These are phyloP conservation scores for Rhizophlyctis rosea DNA, from an alignment of 192 early-diverging fungal genomes.

Conservation along the genomic window DNA sequence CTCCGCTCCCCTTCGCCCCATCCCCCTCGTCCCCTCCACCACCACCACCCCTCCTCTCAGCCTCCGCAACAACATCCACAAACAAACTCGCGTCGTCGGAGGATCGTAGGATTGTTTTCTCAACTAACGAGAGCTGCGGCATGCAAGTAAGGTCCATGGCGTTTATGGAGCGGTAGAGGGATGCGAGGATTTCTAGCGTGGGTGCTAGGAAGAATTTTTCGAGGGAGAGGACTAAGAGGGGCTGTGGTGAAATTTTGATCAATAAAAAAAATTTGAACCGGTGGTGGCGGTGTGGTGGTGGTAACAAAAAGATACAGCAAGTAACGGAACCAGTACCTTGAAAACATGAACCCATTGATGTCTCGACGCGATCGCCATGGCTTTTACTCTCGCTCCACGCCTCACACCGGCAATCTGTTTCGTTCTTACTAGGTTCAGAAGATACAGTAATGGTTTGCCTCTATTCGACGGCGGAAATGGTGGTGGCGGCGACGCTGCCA, in stretches of 20 bases:
- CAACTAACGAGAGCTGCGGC: constrained; percentile 72
- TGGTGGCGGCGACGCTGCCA: constrained; percentile 13
- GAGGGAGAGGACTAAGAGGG: constrained; percentile 82
- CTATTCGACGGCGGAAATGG: constrained; percentile 1
- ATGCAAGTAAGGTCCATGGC: constrained; percentile 76
- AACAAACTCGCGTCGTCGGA: constrained; percentile 85
- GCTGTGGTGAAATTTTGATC: constrained; percentile 45
- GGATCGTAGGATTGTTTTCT: constrained; percentile 79
- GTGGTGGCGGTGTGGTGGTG: background rate
- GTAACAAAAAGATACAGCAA: constrained; percentile 10
- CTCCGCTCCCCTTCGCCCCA: constrained; percentile 1
- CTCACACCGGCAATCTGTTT: constrained; percentile 80
- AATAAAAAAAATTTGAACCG: constrained; percentile 1
- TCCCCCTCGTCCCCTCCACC: too few relatives aligned
- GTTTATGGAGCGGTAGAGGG: constrained; percentile 80
- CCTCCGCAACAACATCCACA: constrained; percentile 70
- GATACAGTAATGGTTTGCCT: constrained; percentile 70
- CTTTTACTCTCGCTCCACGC: constrained; percentile 88
- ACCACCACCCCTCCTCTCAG: constrained; percentile 23
- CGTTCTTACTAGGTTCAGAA: constrained; percentile 88
- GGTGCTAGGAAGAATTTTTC: constrained; percentile 87
- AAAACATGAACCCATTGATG: constrained; percentile 92
- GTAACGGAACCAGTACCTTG: constrained; percentile 31
- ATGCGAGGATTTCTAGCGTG: constrained; percentile 66
- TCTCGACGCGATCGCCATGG: constrained; percentile 88